Conservation (phyloP, 371 early-diverging fungal genomes). For the Rhizopus microsporus region DNA sequence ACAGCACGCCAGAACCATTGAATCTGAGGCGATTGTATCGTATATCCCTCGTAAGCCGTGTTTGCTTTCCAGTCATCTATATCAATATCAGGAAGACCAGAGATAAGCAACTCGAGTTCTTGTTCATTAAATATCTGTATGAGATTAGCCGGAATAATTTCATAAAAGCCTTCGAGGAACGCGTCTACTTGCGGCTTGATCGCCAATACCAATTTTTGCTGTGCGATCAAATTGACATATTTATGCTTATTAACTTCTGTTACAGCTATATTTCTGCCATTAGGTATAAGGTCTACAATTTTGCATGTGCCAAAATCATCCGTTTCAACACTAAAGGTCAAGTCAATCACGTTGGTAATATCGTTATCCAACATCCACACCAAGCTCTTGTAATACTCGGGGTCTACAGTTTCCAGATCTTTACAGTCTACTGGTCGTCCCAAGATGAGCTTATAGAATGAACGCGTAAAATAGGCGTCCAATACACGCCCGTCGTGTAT, state of each 20-base stretch:
- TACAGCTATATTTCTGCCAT: conserved; percentile 91
- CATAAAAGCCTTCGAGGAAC: conserved; percentile 96
- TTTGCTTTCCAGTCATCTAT: conserved; percentile 99
- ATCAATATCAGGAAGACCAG: conserved; percentile 98
- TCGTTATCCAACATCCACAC: conserved; percentile 98
- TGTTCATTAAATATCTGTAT: conserved; percentile 98
- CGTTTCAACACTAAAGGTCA: conserved; percentile 93
- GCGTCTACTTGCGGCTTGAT: conserved; percentile 94
- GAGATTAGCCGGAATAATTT: conserved; percentile 88
- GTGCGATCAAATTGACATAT: conserved; percentile 91
- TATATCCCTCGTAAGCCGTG: conserved; percentile 94
- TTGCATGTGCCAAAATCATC: conserved; percentile 92
- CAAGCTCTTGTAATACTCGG: conserved; percentile 95
- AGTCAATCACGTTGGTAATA: conserved; percentile 93
- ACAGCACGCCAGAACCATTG: conserved; percentile 99
- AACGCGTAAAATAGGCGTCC: conserved; percentile 97
- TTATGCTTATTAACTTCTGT: conserved; percentile 97
- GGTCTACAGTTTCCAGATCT: conserved; percentile 98
- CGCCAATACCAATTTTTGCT: conserved; percentile 85
- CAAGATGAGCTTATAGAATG: conserved; percentile 98
- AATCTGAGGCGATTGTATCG: conserved; percentile 82
- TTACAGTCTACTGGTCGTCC: conserved; percentile 89
- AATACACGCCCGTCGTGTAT: conserved; percentile 94
- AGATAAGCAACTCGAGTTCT: conserved; percentile 97
- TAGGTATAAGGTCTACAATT: conserved; percentile 85